phyloP scores from a whole-genome alignment of 495 filamentous ascomycete species.

The Neurospora sp. region DNA sequence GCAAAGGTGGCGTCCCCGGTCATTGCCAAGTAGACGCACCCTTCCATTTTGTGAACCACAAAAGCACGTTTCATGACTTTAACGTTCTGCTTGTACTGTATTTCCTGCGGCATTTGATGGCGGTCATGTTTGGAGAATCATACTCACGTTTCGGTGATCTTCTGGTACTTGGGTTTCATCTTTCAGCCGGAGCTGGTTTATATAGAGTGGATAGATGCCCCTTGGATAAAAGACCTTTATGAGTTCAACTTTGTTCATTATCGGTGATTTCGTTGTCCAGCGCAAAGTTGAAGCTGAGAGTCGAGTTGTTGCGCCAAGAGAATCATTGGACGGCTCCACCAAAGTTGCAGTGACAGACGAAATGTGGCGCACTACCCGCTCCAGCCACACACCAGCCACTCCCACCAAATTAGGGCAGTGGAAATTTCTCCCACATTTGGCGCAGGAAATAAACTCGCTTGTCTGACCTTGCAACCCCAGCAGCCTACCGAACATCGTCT shows the following conservation, averaged over 20 bases:
- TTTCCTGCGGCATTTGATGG: constrained; percentile 1
- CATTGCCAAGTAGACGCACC: constrained; percentile 29
- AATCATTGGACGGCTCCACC: not conserved
- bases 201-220: not conserved
- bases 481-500: constrained; percentile 15
- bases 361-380: not conserved
- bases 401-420: constrained; percentile 19
- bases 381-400: constrained; percentile 15
- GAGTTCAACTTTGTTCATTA: not conserved
- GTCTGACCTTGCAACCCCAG: constrained; percentile 11
- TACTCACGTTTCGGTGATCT: not conserved
- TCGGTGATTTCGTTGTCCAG: not conserved
- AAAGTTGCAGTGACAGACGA: not conserved
- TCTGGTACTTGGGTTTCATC: not conserved
- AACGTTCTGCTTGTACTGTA: not conserved
- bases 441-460: constrained; percentile 14
- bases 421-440: constrained; percentile 24
- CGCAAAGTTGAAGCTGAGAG: not conserved
- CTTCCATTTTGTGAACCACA: not conserved
- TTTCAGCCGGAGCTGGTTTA: not conserved
- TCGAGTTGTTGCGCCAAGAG: not conserved
- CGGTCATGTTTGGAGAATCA: not conserved
- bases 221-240: not conserved
- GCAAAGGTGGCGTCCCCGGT: constrained; percentile 39
- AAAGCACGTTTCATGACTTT: not conserved